Evolutionary conservation across 2,329 filamentous ascomycete species (phyloP), one percentile per base, ranked within the genome.

Genomic region (Ramichloridium luteum): DNA sequence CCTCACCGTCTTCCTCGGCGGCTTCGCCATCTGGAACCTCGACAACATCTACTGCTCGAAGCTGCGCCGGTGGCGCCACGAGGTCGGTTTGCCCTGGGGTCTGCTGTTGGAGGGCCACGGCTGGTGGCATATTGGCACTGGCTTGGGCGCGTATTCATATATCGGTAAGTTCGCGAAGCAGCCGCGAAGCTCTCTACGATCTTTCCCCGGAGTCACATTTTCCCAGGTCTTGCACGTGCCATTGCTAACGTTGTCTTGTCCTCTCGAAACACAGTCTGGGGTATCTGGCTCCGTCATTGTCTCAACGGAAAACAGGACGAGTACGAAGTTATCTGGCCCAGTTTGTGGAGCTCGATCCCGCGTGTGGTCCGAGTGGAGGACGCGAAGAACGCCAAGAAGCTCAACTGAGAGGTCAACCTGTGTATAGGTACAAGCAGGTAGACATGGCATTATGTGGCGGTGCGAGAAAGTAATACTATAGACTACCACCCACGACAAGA

Each of bases 81-180:
- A 70, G 27, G 58, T 90, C 17, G 76, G 80, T 9, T 62, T 92
- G 42, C 84, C 83, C 0, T 90, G 83, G 81, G 80, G 81, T 1
- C 64, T 86, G 10, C 39, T 90, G 5, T 65, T 90, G 1, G 77
- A 81, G 48, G 75, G 75, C 1, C 77, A 81, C 54, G 76, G 28
- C 20, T 80, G 76, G 75, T 80, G 76, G 76, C 82, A 88, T 58
- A 50, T 88, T 22, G 76, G 88, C 68, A 90, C 83, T 1, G 82
- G 82, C 9, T 63, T 77, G 20, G 83, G 83, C 53, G 82, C 82
- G n/a, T 92, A 92, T 55, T 80, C 78, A 50, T 84, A 88, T 52
- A 83, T 92, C 44, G 64, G 40, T 45, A 17, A 27, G 28, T 23
- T 18, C 9, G 16, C 20, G 6, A 13, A 9, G 8, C 15, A 11